phyloP scores from a whole-genome alignment of 2,329 filamentous ascomycete species.

The Stachybotrys echinatus region DNA sequence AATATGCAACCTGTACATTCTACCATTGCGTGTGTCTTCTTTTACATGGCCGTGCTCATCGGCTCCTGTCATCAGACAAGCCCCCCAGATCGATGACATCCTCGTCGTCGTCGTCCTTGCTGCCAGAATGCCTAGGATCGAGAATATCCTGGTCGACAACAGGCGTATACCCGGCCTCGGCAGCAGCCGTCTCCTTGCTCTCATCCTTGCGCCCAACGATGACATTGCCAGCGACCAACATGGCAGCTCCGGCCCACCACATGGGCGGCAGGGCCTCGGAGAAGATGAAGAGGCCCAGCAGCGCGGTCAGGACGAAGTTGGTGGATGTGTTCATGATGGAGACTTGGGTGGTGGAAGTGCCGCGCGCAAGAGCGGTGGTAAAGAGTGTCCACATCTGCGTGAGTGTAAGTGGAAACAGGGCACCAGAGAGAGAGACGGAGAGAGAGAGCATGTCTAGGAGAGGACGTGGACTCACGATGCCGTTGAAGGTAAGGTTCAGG shows the following conservation, averaged over 20 bases:
- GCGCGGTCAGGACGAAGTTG: slow-evolving; percentile 74
- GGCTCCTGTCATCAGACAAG: slow-evolving; percentile 10
- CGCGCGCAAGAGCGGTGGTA: slow-evolving; percentile 69
- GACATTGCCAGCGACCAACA: slow-evolving; percentile 72
- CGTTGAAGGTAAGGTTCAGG: slow-evolving; percentile 71
- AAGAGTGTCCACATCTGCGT: slow-evolving; percentile 75
- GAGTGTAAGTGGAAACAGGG: slow-evolving; percentile 1
- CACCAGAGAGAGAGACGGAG: no score
- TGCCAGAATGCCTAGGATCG: background rate
- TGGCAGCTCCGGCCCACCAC: slow-evolving; percentile 70
- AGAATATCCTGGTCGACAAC: slow-evolving; percentile 13
- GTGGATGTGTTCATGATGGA: slow-evolving; percentile 77
- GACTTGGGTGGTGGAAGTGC: slow-evolving; percentile 72
- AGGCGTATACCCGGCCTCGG: slow-evolving; percentile 21
- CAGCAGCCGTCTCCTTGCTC: slow-evolving; percentile 15
- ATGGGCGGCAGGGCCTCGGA: slow-evolving; percentile 64
- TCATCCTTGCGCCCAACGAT: slow-evolving; percentile 70
- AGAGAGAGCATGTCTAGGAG: background rate
- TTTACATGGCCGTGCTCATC: slow-evolving; percentile 1
- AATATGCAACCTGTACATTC: background rate
- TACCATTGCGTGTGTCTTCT: background rate
- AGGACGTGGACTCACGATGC: slow-evolving; percentile 43
- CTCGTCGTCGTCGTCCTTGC: slow-evolving; percentile 23
- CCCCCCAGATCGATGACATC: slow-evolving; percentile 29
- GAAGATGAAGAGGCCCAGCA: slow-evolving; percentile 67